These are phyloP conservation scores for Antrodiella citrinella DNA, from an alignment of 768 basidiomycete genomes.

Conservation along the genomic window DNA sequence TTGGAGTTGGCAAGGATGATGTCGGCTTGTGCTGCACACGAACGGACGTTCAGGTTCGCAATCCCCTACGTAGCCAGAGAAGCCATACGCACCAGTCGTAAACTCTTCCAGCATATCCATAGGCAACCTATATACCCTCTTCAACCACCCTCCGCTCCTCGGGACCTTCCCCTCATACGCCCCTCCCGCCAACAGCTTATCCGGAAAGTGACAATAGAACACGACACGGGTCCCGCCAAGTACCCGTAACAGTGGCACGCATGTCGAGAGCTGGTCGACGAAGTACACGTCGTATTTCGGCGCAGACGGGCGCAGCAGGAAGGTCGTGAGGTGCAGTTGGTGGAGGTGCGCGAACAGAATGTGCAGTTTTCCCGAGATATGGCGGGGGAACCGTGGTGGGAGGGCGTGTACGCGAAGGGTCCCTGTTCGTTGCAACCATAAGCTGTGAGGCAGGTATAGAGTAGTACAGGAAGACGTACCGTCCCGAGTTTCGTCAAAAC, in stretches of 20 bases:
- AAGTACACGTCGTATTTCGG: slow-evolving; percentile 77
- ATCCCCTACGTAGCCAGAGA: too few species aligned
- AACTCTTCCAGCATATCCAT: slow-evolving; percentile 87
- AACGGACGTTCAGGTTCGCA: not conserved
- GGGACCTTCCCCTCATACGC: slow-evolving; percentile 45
- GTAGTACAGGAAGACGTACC: too few species aligned
- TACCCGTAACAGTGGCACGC: slow-evolving; percentile 71
- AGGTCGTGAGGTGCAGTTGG: slow-evolving; percentile 72
- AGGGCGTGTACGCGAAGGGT: slow-evolving; percentile 71
- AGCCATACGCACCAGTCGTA: slow-evolving; percentile 71
- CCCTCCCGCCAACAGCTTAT: slow-evolving; percentile 80
- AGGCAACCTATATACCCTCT: slow-evolving; percentile 74
- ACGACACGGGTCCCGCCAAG: slow-evolving; percentile 73
- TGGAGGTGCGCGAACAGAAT: slow-evolving; percentile 84
- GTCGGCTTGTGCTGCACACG: slow-evolving; percentile 70
- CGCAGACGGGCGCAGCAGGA: slow-evolving; percentile 45
- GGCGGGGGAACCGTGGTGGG: slow-evolving; percentile 70
- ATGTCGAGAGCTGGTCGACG: slow-evolving; percentile 92
- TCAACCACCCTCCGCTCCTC: slow-evolving; percentile 43
- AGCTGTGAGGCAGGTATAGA: not conserved
- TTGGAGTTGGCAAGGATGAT: slow-evolving; percentile 85
- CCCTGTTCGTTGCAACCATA: slow-evolving; percentile 36
- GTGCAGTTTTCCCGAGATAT: slow-evolving; percentile 73
- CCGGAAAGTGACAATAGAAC: slow-evolving; percentile 98
- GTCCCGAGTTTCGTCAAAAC: slow-evolving; percentile 90